Percentiles rank a stretch among this genome's conserved stretches.
Conservation (phyloP, 169 alveolate genomes). For the Theileria annulata region DNA sequence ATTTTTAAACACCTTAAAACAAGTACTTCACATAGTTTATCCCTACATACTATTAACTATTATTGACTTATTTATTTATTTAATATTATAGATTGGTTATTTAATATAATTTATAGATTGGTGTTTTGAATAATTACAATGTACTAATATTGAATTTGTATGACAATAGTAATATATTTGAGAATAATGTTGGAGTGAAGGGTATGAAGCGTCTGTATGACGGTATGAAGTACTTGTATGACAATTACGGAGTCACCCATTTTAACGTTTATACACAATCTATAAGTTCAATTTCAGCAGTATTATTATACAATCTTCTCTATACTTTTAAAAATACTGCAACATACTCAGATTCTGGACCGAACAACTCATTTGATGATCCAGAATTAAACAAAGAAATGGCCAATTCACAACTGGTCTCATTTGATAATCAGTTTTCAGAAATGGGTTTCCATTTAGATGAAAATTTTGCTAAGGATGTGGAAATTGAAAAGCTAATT, state of each 20-base stretch:
- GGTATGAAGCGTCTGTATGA: slow-evolving; percentile 62
- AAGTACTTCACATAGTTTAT: too few species aligned
- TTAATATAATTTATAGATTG: slow-evolving; percentile 14
- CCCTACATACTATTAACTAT: too few species aligned
- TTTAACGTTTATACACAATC: slow-evolving; percentile 58
- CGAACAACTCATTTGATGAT: neutral
- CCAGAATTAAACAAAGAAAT: neutral
- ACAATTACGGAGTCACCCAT: slow-evolving; percentile 21
- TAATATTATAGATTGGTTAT: too few species aligned
- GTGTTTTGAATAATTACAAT: slow-evolving; percentile 38
- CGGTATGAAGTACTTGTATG: slow-evolving; percentile 20
- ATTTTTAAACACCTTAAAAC: slow-evolving; percentile 31
- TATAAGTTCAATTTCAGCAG: slow-evolving; percentile 45
- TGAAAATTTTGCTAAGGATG: neutral
- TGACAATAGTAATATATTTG: slow-evolving; percentile 43
- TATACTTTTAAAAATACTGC: too few species aligned
- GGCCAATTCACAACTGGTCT: neutral
- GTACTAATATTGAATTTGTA: slow-evolving; percentile 37
- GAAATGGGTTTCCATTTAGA: neutral
- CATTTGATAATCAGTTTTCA: neutral
- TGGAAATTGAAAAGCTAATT: slow-evolving; percentile 26
- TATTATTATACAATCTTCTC: slow-evolving; percentile 22
- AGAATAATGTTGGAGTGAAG: slow-evolving; percentile 52
- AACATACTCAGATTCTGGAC: neutral
- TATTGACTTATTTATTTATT: too few species aligned